Conservation (phyloP, 352 stramenopile genomes). For the Phytophthora pini region DNA sequence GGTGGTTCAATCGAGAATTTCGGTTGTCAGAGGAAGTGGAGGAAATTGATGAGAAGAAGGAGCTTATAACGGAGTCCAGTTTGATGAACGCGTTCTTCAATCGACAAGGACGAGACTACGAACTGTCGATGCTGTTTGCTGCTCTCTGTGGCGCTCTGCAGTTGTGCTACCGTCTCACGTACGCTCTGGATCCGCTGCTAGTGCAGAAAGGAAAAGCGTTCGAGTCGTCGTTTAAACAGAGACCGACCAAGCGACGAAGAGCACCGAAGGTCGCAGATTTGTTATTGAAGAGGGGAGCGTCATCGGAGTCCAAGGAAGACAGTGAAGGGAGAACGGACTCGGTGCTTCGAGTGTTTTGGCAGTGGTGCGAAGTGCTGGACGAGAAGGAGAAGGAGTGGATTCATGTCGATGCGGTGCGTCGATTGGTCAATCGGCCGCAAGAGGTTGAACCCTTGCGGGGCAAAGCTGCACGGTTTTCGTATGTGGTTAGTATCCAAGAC, state of each 20-base stretch:
- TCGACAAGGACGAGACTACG: constrained; percentile 46
- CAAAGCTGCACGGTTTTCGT: constrained; percentile 58
- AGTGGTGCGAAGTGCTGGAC: constrained; percentile 79
- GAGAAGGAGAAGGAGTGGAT: constrained; percentile 57
- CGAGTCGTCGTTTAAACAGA: constrained; percentile 42
- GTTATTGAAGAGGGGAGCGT: constrained; percentile 27
- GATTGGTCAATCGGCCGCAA: constrained; percentile 53
- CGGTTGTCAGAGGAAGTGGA: constrained; percentile 26
- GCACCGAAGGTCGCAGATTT: constrained; percentile 11
- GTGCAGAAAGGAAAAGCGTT: constrained; percentile 56
- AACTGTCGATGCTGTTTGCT: constrained; percentile 73
- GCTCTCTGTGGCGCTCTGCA: constrained; percentile 60
- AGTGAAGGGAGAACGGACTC: constrained; percentile 5
- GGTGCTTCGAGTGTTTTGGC: constrained; percentile 43
- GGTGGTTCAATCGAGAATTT: constrained; percentile 73
- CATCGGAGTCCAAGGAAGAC: constrained; percentile 19
- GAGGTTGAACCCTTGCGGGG: constrained; percentile 61
- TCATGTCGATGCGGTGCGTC: constrained; percentile 59
- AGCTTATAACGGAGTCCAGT: constrained; percentile 51
- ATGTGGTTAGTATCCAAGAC: constrained; percentile 67
- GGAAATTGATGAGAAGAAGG: neutral
- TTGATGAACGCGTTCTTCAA: constrained; percentile 63
- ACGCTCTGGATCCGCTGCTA: constrained; percentile 56
- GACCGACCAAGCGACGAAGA: constrained; percentile 29
- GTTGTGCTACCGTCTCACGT: constrained; percentile 61